Evolutionary conservation across 208 protist genomes (phyloP), one percentile per base, ranked within the genome.

Genomic region (Crithidia mellificae): DNA sequence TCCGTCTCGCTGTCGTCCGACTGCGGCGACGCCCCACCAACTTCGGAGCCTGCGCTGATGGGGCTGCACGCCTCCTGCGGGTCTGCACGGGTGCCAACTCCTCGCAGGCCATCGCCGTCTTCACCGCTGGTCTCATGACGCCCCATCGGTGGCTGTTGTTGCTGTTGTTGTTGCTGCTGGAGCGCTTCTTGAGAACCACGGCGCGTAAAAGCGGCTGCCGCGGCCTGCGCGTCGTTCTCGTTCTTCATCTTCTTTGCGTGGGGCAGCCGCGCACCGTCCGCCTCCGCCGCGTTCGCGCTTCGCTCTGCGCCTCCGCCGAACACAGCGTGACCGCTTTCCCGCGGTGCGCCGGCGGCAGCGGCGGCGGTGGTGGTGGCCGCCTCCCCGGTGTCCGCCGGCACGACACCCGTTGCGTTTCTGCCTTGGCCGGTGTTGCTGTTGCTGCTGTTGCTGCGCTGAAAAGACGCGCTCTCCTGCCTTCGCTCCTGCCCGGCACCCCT

Each of bases 191-290:
- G 59, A 44, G 46, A 61, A 2, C 32, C 39, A 47, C 57, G 59
- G 6, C 62, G 63, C 29, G 62, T 64, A 20, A 39, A 51, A 7
- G 59, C 70, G 19, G 70, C 56, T 12, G 62, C 71, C 9, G 63
- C 71, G n/a, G 39, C 56, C 63, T 64, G 49, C 24, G 63, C 61
- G 34, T 77, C 71, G 41, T 51, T 63, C 44, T 77, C 71, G 44
- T 71, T 66, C 46, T 66, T 61, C 24, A 62, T 69, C 55, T 75
- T 75, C 47, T 75, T 75, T 4, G 70, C 70, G 51, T 69, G 63
- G 2, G 70, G 70, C 61, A 57, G 62, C 53, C 61, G 61, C 30
- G 62, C 24, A 9, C 20, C 46, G 25, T 64, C 62, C 0, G 5
- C 64, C 34, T 47, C 49, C 12, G 49, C 0, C 12, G 24, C 36